phyloP scores from a whole-genome alignment of 306 rosid genomes.

The Luffa aegyptiaca region DNA sequence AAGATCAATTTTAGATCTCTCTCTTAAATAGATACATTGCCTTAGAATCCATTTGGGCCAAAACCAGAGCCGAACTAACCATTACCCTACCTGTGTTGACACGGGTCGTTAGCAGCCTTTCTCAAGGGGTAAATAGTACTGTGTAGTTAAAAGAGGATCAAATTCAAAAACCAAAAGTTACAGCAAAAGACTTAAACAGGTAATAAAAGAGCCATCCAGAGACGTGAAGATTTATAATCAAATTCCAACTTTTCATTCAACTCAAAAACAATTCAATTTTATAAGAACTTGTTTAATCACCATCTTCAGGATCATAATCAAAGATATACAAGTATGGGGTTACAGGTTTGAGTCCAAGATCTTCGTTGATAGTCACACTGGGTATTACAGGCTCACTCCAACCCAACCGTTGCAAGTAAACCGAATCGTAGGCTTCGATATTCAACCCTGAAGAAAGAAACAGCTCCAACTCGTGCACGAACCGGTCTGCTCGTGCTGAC shows the following conservation, averaged over 20 bases:
- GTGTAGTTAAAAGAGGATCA: not conserved
- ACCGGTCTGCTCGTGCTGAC: conserved; percentile 49
- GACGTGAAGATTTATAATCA: not conserved
- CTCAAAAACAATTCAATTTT: not conserved
- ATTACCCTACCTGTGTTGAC: not conserved
- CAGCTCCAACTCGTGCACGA: conserved; percentile 59
- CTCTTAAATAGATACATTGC: too few species aligned
- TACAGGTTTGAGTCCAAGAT: conserved; percentile 34
- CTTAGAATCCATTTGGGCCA: not conserved
- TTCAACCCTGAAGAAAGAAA: conserved; percentile 87
- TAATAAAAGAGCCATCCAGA: not conserved
- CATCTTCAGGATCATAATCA: conserved; percentile 49
- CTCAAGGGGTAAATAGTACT: not conserved
- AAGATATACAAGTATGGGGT: conserved; percentile 57
- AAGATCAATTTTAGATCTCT: too few species aligned
- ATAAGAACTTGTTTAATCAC: conserved; percentile 19
- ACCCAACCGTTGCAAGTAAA: conserved; percentile 64
- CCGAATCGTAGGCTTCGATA: conserved; percentile 79
- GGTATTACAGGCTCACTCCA: conserved; percentile 49
- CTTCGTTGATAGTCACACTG: conserved; percentile 28
- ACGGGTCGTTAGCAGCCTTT: not conserved
- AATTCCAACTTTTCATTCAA: not conserved
- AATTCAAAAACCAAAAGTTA: not conserved
- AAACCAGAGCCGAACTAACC: not conserved
- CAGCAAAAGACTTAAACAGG: not conserved